Percentiles rank a stretch among this genome's conserved stretches.
Conservation (phyloP, 2,329 filamentous ascomycete genomes). For the Neopestalotiopsis rosae region DNA sequence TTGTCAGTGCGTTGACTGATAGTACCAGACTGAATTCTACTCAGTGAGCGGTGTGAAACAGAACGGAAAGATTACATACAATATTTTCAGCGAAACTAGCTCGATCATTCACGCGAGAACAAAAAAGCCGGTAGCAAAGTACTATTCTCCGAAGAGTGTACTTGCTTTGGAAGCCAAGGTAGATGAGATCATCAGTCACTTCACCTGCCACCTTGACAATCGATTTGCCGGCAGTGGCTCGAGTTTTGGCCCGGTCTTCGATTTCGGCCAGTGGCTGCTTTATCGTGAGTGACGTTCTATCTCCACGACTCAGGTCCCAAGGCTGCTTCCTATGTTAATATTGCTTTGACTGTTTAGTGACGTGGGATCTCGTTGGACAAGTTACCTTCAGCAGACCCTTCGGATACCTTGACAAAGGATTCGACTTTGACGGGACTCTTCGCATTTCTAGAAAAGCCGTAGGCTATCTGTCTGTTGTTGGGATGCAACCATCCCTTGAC, state of each 20-base stretch:
- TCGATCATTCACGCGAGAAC: conserved; percentile 37
- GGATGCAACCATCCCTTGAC: too few species aligned
- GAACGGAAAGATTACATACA: conserved; percentile 41
- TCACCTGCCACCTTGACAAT: conserved; percentile 31
- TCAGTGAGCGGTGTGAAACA: conserved; percentile 39
- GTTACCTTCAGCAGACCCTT: conserved; percentile 46
- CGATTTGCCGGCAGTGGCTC: conserved; percentile 36
- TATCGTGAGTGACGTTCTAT: conserved; percentile 38
- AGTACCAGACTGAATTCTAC: conserved; percentile 43
- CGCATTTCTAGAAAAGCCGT: conserved; percentile 35
- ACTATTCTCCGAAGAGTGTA: conserved; percentile 37
- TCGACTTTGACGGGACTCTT: conserved; percentile 45
- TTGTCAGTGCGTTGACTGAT: too few species aligned
- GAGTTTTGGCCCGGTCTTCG: conserved; percentile 27
- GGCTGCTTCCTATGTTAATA: too few species aligned
- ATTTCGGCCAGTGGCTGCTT: conserved; percentile 47
- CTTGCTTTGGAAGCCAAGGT: conserved; percentile 37
- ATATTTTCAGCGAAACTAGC: conserved; percentile 44
- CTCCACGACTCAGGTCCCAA: too few species aligned
- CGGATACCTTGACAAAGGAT: conserved; percentile 45
- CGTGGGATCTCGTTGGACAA: conserved; percentile 49
- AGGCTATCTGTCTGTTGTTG: conserved; percentile 36
- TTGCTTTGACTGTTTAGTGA: conserved; percentile 22
- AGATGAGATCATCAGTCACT: conserved; percentile 24
- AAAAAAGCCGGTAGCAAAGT: conserved; percentile 43